Evolutionary conservation across 179 eudicot species (phyloP), one percentile per base, ranked within the genome.

Genomic region (Spergularia azorica): DNA sequence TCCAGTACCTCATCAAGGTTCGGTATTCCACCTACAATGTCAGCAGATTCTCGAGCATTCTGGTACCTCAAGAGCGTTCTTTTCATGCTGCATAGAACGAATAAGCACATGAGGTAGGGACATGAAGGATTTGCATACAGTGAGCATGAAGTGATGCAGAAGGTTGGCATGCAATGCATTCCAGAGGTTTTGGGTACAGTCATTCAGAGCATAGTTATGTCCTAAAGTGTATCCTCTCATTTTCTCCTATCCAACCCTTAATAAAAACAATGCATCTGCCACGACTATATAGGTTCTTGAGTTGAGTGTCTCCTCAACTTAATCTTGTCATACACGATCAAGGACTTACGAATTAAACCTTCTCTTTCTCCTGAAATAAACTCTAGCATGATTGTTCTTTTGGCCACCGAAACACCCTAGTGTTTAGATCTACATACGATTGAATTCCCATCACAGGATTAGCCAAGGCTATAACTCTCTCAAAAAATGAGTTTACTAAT

Each of bases 31-130:
- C 41, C 46, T 50, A 80, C 67, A 62, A 59, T 38, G 56, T 87
- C 81, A 58, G 85, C 50, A 21, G 80, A 66, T 20, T 81, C 87
- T 73, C 46, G 17, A 61, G 83, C 66, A 8, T 79, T 83, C 52
- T 57, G 84, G 80, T 87, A 87, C 75, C 92, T 87, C 63, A 85
- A 71, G 58, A 90, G 80, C 41, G 83, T 89, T 62, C 65, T 71
- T 32, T 80, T 82, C 89, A 89, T 87, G 85, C 92, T 90, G 87
- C 76, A 63, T 41, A 59, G 10, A 66, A 74, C 17, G 57, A 70
- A 46, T 7, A 26, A 67, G 18, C 54, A 75, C 13, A 67, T 11
- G 32, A 26, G 32, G 32, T 26, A 26, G 2, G 32, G 32, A 48
- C 12, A 58, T 14, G 3, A 69, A 16, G 52, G 26, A 60, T 32